Base-by-base conservation (phyloP, 2,329 filamentous ascomycete species). In the Byssothecium circinans region DNA sequence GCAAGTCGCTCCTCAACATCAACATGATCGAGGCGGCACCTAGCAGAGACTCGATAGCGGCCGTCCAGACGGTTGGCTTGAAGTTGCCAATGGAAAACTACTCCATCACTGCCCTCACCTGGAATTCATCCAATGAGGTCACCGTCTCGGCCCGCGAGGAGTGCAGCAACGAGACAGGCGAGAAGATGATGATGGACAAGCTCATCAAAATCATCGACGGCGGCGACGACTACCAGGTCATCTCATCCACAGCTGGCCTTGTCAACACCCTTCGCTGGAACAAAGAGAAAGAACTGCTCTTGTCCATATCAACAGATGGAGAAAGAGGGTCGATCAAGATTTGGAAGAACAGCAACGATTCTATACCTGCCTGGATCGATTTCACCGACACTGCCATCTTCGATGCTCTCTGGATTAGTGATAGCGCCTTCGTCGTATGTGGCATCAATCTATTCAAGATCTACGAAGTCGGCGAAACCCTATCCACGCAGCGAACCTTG, bases 331-430 rank as follows among this genome's bases (percentile, higher is more conserved):
- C 63, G 25, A 72, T 73, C 45, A 68, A 69, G 37, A 60, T 73
- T 18, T 73, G 69, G 69, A 70, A 64, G 30, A 61, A 64, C 38
- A 59, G 62, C 40, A 56, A 59, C 42, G 61, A 68, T 36, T 64
- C 62, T 18, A 69, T 74, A 22, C 72, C 74, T 4, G 59, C 71
- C 4, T 75, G 70, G 68, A 68, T 65, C 19, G 63, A 71, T 15
- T 75, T 75, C 40, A 70, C 69, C 8, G 70, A 74, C 18, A 65
- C 67, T 4, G 65, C 65, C 43, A 68, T 76, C 1, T 62, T 71
- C 20, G 75, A 77, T 47, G 75, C 72, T 1, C 66, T 69, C 11
- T 78, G 75, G 75, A 71, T 71, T 33, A 70, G 61, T 36, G 69
- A 74, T 12, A 66, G 70, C 2, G 63, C 64, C 2, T 76, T 78